Evolutionary conservation across 352 stramenopile species (phyloP).

Genomic region (Pythium dissimile): DNA sequence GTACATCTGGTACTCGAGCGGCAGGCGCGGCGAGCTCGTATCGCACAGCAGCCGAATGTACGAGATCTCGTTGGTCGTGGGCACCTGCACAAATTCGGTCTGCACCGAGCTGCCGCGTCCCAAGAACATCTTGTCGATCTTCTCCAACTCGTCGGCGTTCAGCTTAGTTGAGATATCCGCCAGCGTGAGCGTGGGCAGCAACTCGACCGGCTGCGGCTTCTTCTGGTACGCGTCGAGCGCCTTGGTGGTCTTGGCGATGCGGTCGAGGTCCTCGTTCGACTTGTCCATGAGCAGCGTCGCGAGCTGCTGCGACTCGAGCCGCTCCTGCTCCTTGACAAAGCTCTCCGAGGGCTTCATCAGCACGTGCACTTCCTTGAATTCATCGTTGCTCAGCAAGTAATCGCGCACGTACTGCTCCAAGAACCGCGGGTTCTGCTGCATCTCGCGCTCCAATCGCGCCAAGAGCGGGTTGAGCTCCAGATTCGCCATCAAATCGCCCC

Average conservation of each 20-base stretch:
- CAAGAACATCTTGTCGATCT: constrained; percentile 34
- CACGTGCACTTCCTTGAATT: constrained; percentile 57
- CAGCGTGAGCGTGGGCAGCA: constrained; percentile 68
- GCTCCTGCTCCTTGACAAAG: constrained; percentile 62
- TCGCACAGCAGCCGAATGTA: constrained; percentile 79
- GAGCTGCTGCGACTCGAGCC: constrained; percentile 42
- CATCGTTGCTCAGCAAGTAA: constrained; percentile 40
- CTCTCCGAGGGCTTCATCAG: constrained; percentile 68
- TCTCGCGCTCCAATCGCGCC: constrained; percentile 49
- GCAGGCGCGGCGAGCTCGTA: constrained; percentile 32
- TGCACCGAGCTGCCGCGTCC: constrained; percentile 10
- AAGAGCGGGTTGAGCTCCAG: constrained; percentile 70
- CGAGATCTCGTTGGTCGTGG: constrained; percentile 81
- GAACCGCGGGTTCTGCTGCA: constrained; percentile 60
- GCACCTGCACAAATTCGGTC: constrained; percentile 59
- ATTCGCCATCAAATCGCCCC: constrained; percentile 59
- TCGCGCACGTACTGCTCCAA: constrained; percentile 56
- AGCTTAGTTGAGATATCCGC: constrained; percentile 51
- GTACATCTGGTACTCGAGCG: constrained; percentile 60
- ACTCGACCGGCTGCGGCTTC: constrained; percentile 61
- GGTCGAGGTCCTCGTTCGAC: constrained; percentile 52
- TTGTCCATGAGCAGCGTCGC: constrained; percentile 36
- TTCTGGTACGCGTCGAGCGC: constrained; percentile 66
- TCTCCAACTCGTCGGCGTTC: constrained; percentile 42
- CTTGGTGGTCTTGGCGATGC: constrained; percentile 38